Evolutionary conservation across 2,329 filamentous ascomycete genomes (phyloP).

Genomic region (Spiromastix sp.): DNA sequence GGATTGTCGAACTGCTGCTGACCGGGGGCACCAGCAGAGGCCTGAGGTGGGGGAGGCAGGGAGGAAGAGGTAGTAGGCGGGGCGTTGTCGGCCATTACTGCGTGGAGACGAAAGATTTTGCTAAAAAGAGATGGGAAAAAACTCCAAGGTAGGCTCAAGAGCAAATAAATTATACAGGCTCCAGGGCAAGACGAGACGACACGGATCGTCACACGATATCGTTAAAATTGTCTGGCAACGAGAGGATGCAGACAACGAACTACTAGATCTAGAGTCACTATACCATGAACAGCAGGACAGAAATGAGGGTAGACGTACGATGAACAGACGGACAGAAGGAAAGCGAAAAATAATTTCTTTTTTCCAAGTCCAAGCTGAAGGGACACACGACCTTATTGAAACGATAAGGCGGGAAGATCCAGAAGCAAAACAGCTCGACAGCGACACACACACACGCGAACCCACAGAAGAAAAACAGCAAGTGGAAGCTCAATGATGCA

Average conservation of each 20-base stretch:
- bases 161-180: constrained; percentile 7
- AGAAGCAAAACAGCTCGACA: no score
- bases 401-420: no score
- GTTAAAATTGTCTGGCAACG: constrained; percentile 11
- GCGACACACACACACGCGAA: no score
- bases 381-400: no score
- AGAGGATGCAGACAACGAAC: no score
- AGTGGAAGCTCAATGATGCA: background rate
- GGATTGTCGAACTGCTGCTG: constrained; percentile 57
- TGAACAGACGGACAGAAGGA: no score
- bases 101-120: constrained; percentile 13
- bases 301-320: no score
- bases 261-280: no score
- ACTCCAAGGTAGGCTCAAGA: constrained; percentile 16
- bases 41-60: constrained; percentile 59
- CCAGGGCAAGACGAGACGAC: constrained; percentile 5
- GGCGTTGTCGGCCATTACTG: constrained; percentile 68
- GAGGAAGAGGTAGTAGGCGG: constrained; percentile 52
- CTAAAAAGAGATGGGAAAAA: constrained; percentile 15
- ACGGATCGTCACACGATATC: background rate
- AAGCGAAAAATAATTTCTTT: no score
- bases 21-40: constrained; percentile 60
- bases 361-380: no score
- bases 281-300: no score
- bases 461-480: background rate